Conservation (phyloP, 1,139 yeast species). For the Suhomyces bokatorum region DNA sequence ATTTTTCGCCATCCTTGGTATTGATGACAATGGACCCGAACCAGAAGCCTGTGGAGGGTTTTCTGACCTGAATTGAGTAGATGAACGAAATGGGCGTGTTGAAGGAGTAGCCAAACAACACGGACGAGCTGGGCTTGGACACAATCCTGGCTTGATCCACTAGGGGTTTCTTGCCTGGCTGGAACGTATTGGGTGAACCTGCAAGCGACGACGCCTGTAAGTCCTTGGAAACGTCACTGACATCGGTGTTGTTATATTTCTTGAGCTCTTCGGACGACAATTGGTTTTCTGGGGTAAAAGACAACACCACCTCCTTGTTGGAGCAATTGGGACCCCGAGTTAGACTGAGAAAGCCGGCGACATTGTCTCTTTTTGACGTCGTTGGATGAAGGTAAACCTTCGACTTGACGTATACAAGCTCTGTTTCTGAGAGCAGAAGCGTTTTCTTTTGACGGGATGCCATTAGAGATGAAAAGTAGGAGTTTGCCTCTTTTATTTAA, state of each 20-base stretch:
- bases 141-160: conserved; percentile 29
- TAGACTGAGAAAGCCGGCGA: conserved; percentile 72
- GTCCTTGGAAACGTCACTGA: conserved; percentile 31
- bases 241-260: conserved; percentile 54
- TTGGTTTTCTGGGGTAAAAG: conserved; percentile 76
- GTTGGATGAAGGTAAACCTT: conserved; percentile 85
- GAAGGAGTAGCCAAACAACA: conserved; percentile 65
- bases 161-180: background rate
- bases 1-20: conserved; percentile 64
- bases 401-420: conserved; percentile 56
- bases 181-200: conserved; percentile 11
- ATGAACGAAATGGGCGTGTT: conserved; percentile 58
- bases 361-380: conserved; percentile 67
- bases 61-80: conserved; percentile 79
- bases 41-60: conserved; percentile 89
- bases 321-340: conserved; percentile 55
- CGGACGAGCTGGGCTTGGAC: conserved; percentile 51
- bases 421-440: conserved; percentile 30
- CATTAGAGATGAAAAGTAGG: background rate
- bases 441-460: conserved; percentile 1
- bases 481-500: background rate
- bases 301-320: conserved; percentile 59
- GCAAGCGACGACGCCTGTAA: conserved; percentile 21
- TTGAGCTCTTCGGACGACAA: conserved; percentile 48
- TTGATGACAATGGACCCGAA: conserved; percentile 80